phyloP scores from a whole-genome alignment of 768 basidiomycete genomes.

The Boletus vinaceobasis region DNA sequence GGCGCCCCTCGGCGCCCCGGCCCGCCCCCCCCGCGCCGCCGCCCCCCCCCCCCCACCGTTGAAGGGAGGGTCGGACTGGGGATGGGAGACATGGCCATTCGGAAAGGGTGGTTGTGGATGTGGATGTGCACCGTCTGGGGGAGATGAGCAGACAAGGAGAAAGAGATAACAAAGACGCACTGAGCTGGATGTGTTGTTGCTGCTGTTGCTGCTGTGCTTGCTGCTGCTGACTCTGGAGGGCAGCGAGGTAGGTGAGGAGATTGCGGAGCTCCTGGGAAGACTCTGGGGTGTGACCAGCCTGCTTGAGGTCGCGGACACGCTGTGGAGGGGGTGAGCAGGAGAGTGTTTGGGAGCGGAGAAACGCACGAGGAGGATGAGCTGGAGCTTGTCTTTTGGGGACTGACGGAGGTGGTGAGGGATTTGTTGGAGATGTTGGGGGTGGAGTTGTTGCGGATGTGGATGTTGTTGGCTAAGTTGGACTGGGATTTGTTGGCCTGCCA shows the following conservation, averaged over 20 bases:
- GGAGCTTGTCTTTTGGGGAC: conserved; percentile 27
- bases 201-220: conserved; percentile 29
- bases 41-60: too few relatives aligned
- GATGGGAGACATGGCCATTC: conserved; percentile 48
- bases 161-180: conserved; percentile 16
- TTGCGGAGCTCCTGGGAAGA: conserved; percentile 41
- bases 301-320: conserved; percentile 43
- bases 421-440: conserved; percentile 6
- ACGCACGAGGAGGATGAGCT: conserved; percentile 19
- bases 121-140: conserved; percentile 25
- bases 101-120: conserved; percentile 32
- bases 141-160: conserved; percentile 20
- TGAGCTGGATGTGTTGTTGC: conserved; percentile 31
- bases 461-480: conserved; percentile 24
- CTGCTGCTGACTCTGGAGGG: conserved; percentile 27
- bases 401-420: conserved; percentile 6
- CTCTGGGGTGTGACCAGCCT: conserved; percentile 45
- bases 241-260: conserved; percentile 38
- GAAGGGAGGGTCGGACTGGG: conserved; percentile 12
- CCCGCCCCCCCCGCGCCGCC: too few relatives aligned
- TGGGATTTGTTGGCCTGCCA: conserved; percentile 26
- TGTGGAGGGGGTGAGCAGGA: conserved; percentile 18
- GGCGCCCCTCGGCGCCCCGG: too few relatives aligned
- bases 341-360: not conserved
- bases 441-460: conserved; percentile 12